Percentiles rank a stretch among this genome's conserved stretches.
phyloP scores from a whole-genome alignment of 73 alveolate species.

The Tetrahymena elliotti region DNA sequence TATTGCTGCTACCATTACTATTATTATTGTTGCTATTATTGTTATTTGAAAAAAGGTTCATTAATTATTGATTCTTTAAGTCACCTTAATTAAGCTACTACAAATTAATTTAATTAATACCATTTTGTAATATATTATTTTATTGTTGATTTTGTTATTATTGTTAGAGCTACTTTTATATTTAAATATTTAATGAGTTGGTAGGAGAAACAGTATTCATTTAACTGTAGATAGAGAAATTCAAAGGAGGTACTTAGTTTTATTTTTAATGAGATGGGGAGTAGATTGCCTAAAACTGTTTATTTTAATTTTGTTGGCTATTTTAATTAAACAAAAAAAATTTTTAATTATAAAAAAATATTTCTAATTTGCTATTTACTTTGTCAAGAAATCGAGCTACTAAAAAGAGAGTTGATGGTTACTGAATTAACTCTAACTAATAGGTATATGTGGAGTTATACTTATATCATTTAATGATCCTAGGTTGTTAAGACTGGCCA shows the following conservation, averaged over 20 bases:
- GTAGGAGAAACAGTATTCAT: background rate
- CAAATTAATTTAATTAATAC: background rate
- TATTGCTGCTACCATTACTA: background rate
- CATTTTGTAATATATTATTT: background rate
- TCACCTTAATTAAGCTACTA: background rate
- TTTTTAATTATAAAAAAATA: background rate
- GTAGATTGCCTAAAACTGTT: background rate
- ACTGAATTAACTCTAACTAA: background rate
- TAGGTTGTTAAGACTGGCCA: background rate
- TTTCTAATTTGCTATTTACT: background rate
- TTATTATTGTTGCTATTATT: background rate
- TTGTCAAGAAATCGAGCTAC: background rate
- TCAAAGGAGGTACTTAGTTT: background rate
- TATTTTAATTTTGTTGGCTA: background rate
- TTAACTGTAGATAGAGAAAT: background rate
- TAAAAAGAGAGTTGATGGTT: background rate
- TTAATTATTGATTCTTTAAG: background rate
- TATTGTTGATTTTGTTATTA: background rate
- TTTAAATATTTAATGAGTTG: background rate
- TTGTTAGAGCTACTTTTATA: background rate
- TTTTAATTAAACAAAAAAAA: background rate
- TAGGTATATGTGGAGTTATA: background rate
- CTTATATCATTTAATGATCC: background rate
- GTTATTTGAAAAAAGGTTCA: background rate
- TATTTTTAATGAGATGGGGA: background rate